Evolutionary conservation across 2,329 filamentous ascomycete genomes (phyloP).

Genomic region (Xenoacremonium recifei): DNA sequence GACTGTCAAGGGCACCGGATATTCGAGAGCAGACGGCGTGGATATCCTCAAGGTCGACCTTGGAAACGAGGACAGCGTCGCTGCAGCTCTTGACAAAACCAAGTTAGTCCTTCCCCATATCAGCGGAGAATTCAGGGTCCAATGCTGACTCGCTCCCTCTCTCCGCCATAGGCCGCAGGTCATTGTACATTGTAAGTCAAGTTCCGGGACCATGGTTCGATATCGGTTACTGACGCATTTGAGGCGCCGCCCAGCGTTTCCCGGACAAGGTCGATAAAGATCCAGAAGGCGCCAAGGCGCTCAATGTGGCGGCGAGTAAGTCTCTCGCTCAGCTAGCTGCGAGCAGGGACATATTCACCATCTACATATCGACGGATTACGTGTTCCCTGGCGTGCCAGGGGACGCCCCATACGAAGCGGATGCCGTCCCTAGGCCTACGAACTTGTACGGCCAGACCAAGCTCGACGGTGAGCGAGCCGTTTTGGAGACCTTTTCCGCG

Average conservation of each 20-base stretch:
- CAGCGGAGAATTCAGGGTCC: no score
- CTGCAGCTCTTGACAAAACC: conserved; percentile 48
- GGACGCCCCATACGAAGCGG: conserved; percentile 78
- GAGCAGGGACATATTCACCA: conserved; percentile 58
- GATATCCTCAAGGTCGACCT: conserved; percentile 63
- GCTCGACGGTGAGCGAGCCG: conserved; percentile 59
- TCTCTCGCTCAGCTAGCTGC: conserved; percentile 66
- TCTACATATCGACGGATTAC: conserved; percentile 83
- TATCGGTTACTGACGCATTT: conserved; percentile 8
- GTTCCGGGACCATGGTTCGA: not conserved
- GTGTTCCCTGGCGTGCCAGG: conserved; percentile 72
- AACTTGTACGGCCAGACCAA: conserved; percentile 72
- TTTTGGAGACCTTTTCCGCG: conserved; percentile 58
- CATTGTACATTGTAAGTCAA: conserved; percentile 72
- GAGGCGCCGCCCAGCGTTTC: conserved; percentile 83
- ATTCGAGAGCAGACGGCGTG: conserved; percentile 70
- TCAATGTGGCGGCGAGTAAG: conserved; percentile 73
- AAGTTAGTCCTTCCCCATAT: conserved; percentile 44
- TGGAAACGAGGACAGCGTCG: conserved; percentile 44
- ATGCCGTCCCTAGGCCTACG: conserved; percentile 63
- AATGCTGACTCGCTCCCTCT: conserved; percentile 6
- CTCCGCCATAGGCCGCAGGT: conserved; percentile 71
- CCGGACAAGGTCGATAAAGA: conserved; percentile 83
- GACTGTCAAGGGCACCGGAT: conserved; percentile 70
- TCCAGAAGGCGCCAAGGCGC: conserved; percentile 67